Conservation (phyloP, 441 rosid genomes). For the Raphanus hybrid region DNA sequence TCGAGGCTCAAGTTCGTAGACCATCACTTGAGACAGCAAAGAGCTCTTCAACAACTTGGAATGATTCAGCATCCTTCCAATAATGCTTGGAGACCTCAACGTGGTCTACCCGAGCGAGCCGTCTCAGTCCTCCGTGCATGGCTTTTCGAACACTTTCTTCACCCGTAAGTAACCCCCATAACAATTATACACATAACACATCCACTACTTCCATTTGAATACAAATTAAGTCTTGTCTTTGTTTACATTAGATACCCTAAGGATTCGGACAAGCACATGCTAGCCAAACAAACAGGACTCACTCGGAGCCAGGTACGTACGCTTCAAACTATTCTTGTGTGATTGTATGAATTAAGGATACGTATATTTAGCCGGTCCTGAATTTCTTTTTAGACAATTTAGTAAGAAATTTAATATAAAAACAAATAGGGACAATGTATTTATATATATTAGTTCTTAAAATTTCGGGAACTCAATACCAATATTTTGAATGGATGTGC, state of each 20-base stretch:
- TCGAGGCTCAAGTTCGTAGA: constrained; percentile 81
- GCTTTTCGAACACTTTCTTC: constrained; percentile 85
- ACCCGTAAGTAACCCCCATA: constrained; percentile 65
- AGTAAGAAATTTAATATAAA: no score
- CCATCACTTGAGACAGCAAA: constrained; percentile 87
- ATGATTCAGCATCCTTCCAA: constrained; percentile 80
- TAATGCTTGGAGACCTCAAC: constrained; percentile 88
- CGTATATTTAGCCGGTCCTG: no score
- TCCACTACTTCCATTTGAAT: constrained; percentile 1
- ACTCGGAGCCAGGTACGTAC: constrained; percentile 69
- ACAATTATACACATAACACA: no score
- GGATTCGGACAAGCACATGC: constrained; percentile 75
- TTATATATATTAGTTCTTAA: no score
- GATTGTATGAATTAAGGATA: no score
- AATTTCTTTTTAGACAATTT: no score
- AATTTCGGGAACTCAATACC: no score
- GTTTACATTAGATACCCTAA: constrained; percentile 70
- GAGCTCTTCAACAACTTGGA: constrained; percentile 88
- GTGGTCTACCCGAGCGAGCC: constrained; percentile 76
- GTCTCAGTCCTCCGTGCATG: constrained; percentile 81
- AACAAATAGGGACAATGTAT: no score
- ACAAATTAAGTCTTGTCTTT: not conserved
- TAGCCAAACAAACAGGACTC: constrained; percentile 80
- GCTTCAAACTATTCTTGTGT: not conserved
- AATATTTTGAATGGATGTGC: no score